These are phyloP conservation scores for Drosera capensis DNA, from an alignment of 148 eudicot genomes.

Conservation along the genomic window DNA sequence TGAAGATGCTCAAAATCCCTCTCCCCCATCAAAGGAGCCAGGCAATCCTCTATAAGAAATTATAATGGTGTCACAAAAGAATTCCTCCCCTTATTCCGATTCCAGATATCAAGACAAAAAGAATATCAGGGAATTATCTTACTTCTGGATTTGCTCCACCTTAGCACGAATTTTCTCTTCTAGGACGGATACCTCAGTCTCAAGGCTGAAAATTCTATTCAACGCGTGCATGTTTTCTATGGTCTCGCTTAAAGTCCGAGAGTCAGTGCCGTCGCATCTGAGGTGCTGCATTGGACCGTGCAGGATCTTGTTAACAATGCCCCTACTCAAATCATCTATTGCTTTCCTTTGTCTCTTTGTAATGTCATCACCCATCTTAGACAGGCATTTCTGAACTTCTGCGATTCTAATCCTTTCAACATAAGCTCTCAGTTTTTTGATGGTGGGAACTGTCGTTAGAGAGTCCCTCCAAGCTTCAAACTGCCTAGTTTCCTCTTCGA, in stretches of 20 bases:
- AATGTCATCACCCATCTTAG: conserved; percentile 61
- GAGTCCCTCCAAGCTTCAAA: conserved; percentile 98
- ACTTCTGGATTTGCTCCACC: conserved; percentile 67
- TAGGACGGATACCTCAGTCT: conserved; percentile 69
- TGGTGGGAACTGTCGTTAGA: conserved; percentile 81
- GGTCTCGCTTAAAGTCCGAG: conserved; percentile 61
- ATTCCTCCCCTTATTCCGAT: conserved; percentile 27
- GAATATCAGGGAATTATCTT: conserved; percentile 9
- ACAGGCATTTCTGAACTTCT: conserved; percentile 76
- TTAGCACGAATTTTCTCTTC: conserved; percentile 91
- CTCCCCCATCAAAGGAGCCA: neutral
- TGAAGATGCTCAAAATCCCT: neutral
- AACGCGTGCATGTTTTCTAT: conserved; percentile 92
- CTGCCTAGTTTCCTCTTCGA: conserved; percentile 49
- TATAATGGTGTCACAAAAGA: neutral
- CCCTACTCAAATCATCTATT: conserved; percentile 77
- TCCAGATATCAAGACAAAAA: conserved; percentile 5
- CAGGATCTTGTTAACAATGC: conserved; percentile 75
- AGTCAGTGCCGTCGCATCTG: conserved; percentile 88
- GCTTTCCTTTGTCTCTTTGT: conserved; percentile 57
- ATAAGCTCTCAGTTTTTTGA: conserved; percentile 77
- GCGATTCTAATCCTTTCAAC: conserved; percentile 73
- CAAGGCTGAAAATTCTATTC: conserved; percentile 86
- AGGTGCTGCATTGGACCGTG: conserved; percentile 98
- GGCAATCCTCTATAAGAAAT: neutral